Evolutionary conservation across 371 early-diverging fungal species (phyloP).

Genomic region (Rhizomucor miehei): DNA sequence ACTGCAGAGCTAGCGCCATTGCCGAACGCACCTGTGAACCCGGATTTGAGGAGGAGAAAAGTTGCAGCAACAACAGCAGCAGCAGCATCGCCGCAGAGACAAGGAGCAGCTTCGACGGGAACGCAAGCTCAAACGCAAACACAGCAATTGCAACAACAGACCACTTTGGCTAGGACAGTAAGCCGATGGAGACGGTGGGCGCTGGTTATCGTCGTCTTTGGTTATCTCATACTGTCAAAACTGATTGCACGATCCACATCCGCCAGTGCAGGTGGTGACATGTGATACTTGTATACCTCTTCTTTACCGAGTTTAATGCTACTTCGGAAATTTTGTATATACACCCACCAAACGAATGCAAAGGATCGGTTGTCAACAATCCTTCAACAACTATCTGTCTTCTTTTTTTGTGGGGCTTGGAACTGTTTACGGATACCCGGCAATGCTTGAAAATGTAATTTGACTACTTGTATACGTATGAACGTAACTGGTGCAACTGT

Average conservation of each 20-base stretch:
- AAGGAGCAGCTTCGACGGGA: constrained; percentile 17
- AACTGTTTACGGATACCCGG: too few relatives aligned
- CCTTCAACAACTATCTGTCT: too few relatives aligned
- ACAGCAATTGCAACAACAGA: constrained; percentile 22
- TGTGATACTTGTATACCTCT: too few relatives aligned
- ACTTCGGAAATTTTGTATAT: too few relatives aligned
- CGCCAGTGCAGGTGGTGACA: background rate
- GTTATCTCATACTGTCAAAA: constrained; percentile 47
- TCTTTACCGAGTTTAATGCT: too few relatives aligned
- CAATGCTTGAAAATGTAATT: too few relatives aligned
- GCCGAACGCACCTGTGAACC: constrained; percentile 26
- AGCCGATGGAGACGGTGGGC: constrained; percentile 58
- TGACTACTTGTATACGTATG: too few relatives aligned
- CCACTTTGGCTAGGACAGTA: constrained; percentile 24
- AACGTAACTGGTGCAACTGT: too few relatives aligned
- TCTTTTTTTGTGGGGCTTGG: too few relatives aligned
- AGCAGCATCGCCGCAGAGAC: constrained; percentile 11
- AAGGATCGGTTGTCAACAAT: too few relatives aligned
- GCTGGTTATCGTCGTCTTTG: constrained; percentile 51
- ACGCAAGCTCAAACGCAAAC: background rate
- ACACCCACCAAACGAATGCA: too few relatives aligned
- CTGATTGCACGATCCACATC: constrained; percentile 33
- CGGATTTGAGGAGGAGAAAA: constrained; percentile 11
- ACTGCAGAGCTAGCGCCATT: constrained; percentile 49
- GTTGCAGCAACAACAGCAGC: constrained; percentile 16